A percentile compares a stretch with the other conserved stretches of the same genome.
phyloP scores from a whole-genome alignment of 2,329 filamentous ascomycete genomes.

The Fonsecaea pugnacius region DNA sequence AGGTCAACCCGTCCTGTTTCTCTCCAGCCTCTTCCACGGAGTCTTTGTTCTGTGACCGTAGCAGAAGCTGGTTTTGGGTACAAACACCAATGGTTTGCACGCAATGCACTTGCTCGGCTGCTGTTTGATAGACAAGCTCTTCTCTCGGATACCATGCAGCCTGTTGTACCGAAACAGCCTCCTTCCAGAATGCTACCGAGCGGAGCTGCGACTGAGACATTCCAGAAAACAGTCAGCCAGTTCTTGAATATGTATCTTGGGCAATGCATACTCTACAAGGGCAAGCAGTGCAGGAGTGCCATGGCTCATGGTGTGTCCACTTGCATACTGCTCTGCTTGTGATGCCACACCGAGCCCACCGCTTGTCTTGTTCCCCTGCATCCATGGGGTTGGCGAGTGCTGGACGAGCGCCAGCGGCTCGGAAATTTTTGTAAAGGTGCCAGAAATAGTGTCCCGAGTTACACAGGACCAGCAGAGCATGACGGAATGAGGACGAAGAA shows the following conservation, averaged over 20 bases:
- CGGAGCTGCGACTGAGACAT: constrained; percentile 26
- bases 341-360: constrained; percentile 20
- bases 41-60: neutral
- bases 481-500: neutral
- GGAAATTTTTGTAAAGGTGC: constrained; percentile 22
- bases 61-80: neutral
- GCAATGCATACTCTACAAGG: constrained; percentile 4
- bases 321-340: constrained; percentile 9
- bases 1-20: neutral
- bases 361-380: constrained; percentile 11
- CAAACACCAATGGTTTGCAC: constrained; percentile 1
- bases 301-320: neutral
- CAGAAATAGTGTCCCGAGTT: constrained; percentile 21
- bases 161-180: neutral
- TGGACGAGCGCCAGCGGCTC: constrained; percentile 18
- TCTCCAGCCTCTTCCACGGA: neutral
- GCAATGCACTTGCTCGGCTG: neutral
- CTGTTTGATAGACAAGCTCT: constrained; percentile 2
- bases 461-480: constrained; percentile 11
- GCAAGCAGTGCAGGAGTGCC: neutral
- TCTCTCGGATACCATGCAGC: constrained; percentile 11
- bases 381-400: constrained; percentile 13
- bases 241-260: constrained; percentile 14
- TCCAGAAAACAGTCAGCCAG: constrained; percentile 20
- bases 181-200: constrained; percentile 27